These are phyloP conservation scores for Trametes meyenii DNA, from an alignment of 768 basidiomycete species.

Conservation along the genomic window DNA sequence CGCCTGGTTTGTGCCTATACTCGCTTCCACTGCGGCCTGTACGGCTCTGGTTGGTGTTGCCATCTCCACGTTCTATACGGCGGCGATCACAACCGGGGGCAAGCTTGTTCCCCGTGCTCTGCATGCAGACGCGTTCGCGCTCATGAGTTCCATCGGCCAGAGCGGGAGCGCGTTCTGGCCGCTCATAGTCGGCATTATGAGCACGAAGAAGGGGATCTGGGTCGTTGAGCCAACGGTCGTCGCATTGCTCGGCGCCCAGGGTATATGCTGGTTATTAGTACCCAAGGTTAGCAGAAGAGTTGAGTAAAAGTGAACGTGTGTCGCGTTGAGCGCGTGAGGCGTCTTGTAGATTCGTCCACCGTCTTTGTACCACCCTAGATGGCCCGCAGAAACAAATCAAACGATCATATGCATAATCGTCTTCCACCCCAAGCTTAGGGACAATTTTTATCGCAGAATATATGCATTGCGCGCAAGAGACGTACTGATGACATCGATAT, in stretches of 20 bases:
- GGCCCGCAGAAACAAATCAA: neutral
- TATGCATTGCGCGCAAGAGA: neutral
- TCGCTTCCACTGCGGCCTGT: conserved; percentile 32
- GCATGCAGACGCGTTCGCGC: conserved; percentile 35
- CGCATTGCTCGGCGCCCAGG: conserved; percentile 32
- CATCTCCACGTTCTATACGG: conserved; percentile 35
- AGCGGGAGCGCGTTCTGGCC: conserved; percentile 36
- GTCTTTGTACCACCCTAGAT: neutral
- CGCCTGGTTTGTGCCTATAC: conserved; percentile 30
- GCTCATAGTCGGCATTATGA: conserved; percentile 33
- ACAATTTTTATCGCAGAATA: neutral
- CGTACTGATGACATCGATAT: neutral
- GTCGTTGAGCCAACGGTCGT: conserved; percentile 35
- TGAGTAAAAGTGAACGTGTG: conserved; percentile 7
- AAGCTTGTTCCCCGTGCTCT: conserved; percentile 31
- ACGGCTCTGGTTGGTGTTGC: conserved; percentile 36
- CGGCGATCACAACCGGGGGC: conserved; percentile 30
- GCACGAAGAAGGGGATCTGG: conserved; percentile 35
- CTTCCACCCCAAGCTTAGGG: neutral
- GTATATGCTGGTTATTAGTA: conserved; percentile 30
- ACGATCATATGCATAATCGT: too few relatives aligned
- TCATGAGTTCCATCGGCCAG: conserved; percentile 35
- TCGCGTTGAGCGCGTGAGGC: neutral
- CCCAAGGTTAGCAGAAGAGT: conserved; percentile 26
- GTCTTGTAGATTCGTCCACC: neutral